Evolutionary conservation across 1,139 yeast species (phyloP).

Genomic region (Magnusiomyces paraingens): DNA sequence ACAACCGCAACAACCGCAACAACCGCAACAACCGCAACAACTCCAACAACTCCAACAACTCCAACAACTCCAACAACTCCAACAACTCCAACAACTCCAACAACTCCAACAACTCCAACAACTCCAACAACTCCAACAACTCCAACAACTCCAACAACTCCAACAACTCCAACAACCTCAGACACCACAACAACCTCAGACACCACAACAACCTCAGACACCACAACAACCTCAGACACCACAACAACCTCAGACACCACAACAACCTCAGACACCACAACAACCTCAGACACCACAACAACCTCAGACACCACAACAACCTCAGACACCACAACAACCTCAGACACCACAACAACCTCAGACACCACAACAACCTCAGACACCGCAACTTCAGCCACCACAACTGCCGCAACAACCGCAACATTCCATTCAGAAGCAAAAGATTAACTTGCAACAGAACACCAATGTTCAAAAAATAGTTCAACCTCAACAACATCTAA

Average conservation of each 20-base stretch:
- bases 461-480: too few species aligned
- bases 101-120: conserved; percentile 3
- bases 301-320: not conserved
- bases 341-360: not conserved
- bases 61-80: not conserved
- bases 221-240: not conserved
- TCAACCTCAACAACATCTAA: too few species aligned
- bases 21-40: not conserved
- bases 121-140: not conserved
- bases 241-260: not conserved
- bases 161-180: conserved; percentile 2
- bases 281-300: not conserved
- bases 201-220: not conserved
- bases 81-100: conserved; percentile 1
- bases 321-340: not conserved
- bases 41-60: conserved; percentile 2
- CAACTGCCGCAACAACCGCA: not conserved
- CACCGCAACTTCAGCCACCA: not conserved
- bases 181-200: not conserved
- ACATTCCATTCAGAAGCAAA: too few species aligned
- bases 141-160: not conserved
- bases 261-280: not conserved
- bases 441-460: not conserved
- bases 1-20: conserved; percentile 1
- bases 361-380: not conserved